phyloP scores from a whole-genome alignment of 2,329 filamentous ascomycete genomes.

The Microsporum audouinii region DNA sequence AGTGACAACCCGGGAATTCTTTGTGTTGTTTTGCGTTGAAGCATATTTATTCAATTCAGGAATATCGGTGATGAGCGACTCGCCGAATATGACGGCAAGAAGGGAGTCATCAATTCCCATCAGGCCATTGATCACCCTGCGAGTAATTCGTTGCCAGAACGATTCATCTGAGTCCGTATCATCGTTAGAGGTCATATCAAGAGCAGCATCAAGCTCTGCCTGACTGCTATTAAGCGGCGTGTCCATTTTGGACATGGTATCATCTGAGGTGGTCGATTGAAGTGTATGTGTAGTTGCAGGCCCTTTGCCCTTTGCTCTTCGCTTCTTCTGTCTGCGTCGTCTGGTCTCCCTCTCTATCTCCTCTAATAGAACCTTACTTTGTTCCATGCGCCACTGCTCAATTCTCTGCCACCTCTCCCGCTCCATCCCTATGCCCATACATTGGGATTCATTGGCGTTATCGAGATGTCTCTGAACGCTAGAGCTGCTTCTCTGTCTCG shows the following conservation, averaged over 20 bases:
- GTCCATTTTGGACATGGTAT: not conserved
- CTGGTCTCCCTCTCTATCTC: slow-evolving; percentile 81
- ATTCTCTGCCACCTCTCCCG: slow-evolving; percentile 71
- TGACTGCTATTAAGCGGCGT: not conserved
- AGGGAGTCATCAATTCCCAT: slow-evolving; percentile 82
- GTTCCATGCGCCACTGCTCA: slow-evolving; percentile 83
- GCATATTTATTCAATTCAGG: slow-evolving; percentile 9
- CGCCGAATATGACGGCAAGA: slow-evolving; percentile 77
- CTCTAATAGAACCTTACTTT: slow-evolving; percentile 72
- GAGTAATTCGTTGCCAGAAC: slow-evolving; percentile 69
- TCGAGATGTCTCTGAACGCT: slow-evolving; percentile 49
- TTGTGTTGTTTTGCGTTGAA: slow-evolving; percentile 13
- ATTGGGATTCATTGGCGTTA: slow-evolving; percentile 45
- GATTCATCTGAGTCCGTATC: slow-evolving; percentile 48
- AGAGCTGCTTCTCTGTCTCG: slow-evolving; percentile 41
- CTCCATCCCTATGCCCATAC: slow-evolving; percentile 43
- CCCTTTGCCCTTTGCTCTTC: not conserved
- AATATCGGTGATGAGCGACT: slow-evolving; percentile 48
- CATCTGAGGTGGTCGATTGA: not conserved
- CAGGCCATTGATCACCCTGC: slow-evolving; percentile 74
- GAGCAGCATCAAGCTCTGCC: not conserved
- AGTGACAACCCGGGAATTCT: slow-evolving; percentile 26
- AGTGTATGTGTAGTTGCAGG: not conserved
- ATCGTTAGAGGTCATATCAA: not conserved
- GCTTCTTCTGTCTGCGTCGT: slow-evolving; percentile 43